phyloP scores from a whole-genome alignment of 257 asterid species.

The Mentha longifolia region DNA sequence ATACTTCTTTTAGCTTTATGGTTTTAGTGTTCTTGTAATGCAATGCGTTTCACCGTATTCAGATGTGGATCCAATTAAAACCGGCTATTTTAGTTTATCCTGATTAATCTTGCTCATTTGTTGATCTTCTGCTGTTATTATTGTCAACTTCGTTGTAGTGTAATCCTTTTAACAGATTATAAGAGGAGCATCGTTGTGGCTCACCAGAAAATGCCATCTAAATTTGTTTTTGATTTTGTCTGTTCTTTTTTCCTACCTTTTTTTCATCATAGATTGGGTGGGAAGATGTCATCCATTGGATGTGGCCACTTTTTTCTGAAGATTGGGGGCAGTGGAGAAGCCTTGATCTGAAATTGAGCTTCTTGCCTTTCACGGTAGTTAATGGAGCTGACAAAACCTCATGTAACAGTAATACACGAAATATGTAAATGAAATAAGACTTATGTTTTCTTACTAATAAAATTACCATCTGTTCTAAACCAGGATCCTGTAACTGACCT shows the following conservation, averaged over 20 bases:
- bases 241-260: neutral
- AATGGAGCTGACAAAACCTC: constrained; percentile 30
- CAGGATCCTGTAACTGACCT: constrained; percentile 98
- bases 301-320: constrained; percentile 96
- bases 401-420: constrained; percentile 27
- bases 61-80: constrained; percentile 12
- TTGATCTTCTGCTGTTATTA: neutral
- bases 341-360: constrained; percentile 73
- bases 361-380: constrained; percentile 87
- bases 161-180: constrained; percentile 2
- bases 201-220: constrained; percentile 17
- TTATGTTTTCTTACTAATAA: constrained; percentile 25
- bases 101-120: neutral
- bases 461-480: constrained; percentile 31
- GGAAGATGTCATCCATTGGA: constrained; percentile 94
- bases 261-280: constrained; percentile 68
- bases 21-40: constrained; percentile 22
- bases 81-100: constrained; percentile 9
- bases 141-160: constrained; percentile 18
- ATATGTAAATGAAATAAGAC: constrained; percentile 28
- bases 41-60: constrained; percentile 23
- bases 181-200: constrained; percentile 7
- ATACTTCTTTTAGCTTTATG: constrained; percentile 15
- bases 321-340: constrained; percentile 97
- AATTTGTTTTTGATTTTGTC: neutral